These are phyloP conservation scores for Candida suzukii DNA, from an alignment of 805 yeast species.

Conservation along the genomic window DNA sequence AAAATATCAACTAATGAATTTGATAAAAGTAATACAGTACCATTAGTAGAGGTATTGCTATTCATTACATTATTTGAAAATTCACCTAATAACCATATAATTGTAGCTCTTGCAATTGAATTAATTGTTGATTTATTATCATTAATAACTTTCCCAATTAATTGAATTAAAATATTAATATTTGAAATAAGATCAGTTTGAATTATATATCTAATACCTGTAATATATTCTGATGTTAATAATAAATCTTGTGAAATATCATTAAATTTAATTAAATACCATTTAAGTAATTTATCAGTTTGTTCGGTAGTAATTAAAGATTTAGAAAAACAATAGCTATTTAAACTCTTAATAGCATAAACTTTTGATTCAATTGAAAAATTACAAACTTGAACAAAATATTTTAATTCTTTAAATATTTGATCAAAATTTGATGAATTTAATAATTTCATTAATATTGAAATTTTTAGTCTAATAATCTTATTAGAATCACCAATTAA, in stretches of 20 bases:
- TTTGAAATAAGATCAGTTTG: conserved; percentile 54
- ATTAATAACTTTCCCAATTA: conserved; percentile 28
- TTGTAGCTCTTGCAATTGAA: conserved; percentile 62
- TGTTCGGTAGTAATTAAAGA: conserved; percentile 32
- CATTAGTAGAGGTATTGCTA: conserved; percentile 1
- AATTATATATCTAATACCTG: conserved; percentile 65
- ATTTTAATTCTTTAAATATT: conserved; percentile 58
- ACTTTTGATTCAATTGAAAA: conserved; percentile 2
- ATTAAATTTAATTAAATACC: conserved; percentile 51
- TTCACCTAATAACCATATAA: conserved; percentile 90
- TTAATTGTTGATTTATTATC: conserved; percentile 7
- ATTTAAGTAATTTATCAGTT: conserved; percentile 47
- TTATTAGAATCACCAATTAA: conserved; percentile 43
- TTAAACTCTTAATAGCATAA: conserved; percentile 42
- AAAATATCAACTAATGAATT: conserved; percentile 69
- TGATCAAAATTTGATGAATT: conserved; percentile 42
- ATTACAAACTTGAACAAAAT: conserved; percentile 32
- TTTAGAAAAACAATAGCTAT: conserved; percentile 15
- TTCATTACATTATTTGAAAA: conserved; percentile 31
- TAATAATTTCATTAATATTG: conserved; percentile 53
- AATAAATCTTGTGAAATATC: conserved; percentile 16
- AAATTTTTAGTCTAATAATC: conserved; percentile 41
- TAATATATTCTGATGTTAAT: conserved; percentile 56
- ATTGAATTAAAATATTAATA: conserved; percentile 45
- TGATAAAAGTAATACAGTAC: conserved; percentile 12